Evolutionary conservation across 345 rosid species (phyloP), one percentile per base, ranked within the genome.

Genomic region (Aegle marmelos): DNA sequence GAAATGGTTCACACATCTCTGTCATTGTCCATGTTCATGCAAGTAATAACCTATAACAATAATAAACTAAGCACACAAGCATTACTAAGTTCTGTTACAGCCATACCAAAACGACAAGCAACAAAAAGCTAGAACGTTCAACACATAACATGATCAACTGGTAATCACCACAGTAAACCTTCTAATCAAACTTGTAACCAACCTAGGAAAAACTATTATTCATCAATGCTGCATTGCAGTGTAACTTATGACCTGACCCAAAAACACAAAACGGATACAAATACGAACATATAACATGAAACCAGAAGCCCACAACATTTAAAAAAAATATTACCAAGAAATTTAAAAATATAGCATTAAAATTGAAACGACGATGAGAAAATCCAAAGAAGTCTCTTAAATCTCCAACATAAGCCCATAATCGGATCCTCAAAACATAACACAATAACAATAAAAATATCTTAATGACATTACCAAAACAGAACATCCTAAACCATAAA

Each of bases 281-380:
- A 13, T 45, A 45, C 4, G 50, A 45, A 45, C 5, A 45, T 45
- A 45, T 45, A 45, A 13, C 5, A 45, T 45, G 16, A 9, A 27
- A 2, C 10, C 33, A 25, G 48, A 63, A 48, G 21, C 61, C 30
- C 21, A 75, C 0, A 64, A 45, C 45, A 62, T 0, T 3, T 0
- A 7, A 28, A 28, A 17, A 24, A 59, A 74, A 36, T 1, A 72
- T 9, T 24, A 24, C 19, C 57, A 37, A 61, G 69, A 72, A 72
- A 53, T n/a, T 72, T 63, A 3, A 34, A 72, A 48, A 77, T 73
- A 22, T 59, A 48, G 78, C 67, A 77, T 50, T 59, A 17, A 77
- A 76, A 16, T 57, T 30, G n/a, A 66, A 63, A 2, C 17, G 17
- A 13, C 0, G 5, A 19, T 9, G 7, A 0, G 11, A 45, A 74